These are phyloP conservation scores for Erythrobasidium hasegawianum DNA, from an alignment of 1,284 basidiomycete species.

Conservation along the genomic window DNA sequence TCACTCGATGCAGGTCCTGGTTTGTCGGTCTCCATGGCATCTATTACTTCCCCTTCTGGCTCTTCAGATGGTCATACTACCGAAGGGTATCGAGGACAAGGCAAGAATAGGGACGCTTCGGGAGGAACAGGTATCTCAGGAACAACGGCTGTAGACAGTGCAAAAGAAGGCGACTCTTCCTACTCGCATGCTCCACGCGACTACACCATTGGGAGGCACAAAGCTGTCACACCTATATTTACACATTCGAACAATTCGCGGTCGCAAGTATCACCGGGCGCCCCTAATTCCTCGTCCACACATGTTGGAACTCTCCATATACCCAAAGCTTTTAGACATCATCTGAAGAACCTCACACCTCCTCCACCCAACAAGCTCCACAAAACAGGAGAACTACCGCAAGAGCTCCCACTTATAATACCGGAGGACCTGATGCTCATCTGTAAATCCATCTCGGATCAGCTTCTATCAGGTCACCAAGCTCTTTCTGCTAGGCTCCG, in stretches of 20 bases:
- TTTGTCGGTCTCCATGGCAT: not conserved
- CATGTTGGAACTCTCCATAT: not conserved
- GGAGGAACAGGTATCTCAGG: constrained; percentile 20
- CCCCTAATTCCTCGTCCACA: not conserved
- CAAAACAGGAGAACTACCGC: constrained; percentile 47
- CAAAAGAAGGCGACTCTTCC: constrained; percentile 14
- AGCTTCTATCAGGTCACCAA: constrained; percentile 80
- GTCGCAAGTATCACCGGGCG: not conserved
- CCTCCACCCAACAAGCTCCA: constrained; percentile 38
- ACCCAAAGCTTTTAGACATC: constrained; percentile 34
- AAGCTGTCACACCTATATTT: not conserved
- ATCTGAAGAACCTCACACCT: constrained; percentile 36
- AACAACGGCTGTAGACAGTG: constrained; percentile 26
- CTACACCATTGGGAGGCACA: not conserved
- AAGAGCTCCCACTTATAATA: constrained; percentile 53
- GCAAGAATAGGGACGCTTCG: constrained; percentile 13
- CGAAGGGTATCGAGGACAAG: not conserved
- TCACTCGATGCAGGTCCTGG: constrained; percentile 10
- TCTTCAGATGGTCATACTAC: not conserved
- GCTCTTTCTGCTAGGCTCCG: constrained; percentile 72
- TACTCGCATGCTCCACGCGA: not conserved
- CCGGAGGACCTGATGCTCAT: constrained; percentile 81
- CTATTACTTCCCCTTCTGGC: not conserved
- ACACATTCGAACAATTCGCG: not conserved
- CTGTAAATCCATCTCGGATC: constrained; percentile 74